phyloP scores from a whole-genome alignment of 768 basidiomycete genomes.

The Collybiopsis confluens region DNA sequence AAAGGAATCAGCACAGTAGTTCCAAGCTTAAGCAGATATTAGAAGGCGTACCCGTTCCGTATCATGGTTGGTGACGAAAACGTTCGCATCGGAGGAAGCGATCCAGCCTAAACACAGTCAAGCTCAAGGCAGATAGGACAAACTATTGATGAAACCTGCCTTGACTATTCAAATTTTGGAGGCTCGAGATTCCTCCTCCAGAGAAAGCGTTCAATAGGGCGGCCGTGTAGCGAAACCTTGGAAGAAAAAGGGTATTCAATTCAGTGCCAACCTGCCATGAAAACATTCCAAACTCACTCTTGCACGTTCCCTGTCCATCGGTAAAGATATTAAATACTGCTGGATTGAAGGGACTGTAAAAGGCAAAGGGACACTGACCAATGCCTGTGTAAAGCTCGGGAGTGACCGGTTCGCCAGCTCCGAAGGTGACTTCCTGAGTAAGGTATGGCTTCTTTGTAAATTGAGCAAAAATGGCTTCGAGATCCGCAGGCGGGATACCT shows the following conservation, averaged over 20 bases:
- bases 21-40: background rate
- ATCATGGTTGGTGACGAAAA: constrained; percentile 68
- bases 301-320: constrained; percentile 50
- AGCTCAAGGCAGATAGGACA: background rate
- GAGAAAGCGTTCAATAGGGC: constrained; percentile 49
- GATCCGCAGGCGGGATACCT: constrained; percentile 54
- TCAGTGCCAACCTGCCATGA: too few species aligned
- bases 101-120: constrained; percentile 47
- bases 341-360: background rate
- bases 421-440: constrained; percentile 61
- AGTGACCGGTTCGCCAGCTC: constrained; percentile 45
- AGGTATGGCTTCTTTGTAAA: constrained; percentile 46
- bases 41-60: constrained; percentile 47
- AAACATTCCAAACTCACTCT: constrained; percentile 43
- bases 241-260: background rate
- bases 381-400: constrained; percentile 54
- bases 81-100: constrained; percentile 46
- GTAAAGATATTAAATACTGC: background rate
- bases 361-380: constrained; percentile 26
- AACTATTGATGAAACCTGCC: constrained; percentile 26
- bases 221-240: constrained; percentile 56
- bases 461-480: constrained; percentile 47
- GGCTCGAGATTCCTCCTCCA: constrained; percentile 42
- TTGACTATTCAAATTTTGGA: constrained; percentile 47
- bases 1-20: background rate